Conservation (phyloP, 306 rosid genomes). For the Cucurbita ficifolia region DNA sequence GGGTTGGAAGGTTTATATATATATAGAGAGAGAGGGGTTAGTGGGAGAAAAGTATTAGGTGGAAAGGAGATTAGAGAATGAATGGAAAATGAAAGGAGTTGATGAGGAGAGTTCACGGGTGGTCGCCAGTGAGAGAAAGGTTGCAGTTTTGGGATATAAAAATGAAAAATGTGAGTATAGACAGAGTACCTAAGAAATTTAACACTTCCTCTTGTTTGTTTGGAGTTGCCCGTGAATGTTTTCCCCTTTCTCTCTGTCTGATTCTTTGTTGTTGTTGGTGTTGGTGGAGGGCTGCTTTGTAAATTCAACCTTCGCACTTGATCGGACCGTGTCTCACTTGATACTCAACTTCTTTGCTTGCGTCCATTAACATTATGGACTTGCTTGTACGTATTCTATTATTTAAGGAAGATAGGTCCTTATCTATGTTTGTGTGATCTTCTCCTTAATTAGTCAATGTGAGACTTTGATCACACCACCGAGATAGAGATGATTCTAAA, state of each 20-base stretch:
- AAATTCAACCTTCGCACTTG: background rate
- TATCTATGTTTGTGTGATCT: too few relatives aligned
- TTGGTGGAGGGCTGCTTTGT: background rate
- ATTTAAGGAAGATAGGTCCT: too few relatives aligned
- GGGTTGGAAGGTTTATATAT: constrained; percentile 3
- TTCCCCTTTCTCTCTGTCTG: constrained; percentile 27
- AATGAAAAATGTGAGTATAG: background rate
- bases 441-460: too few relatives aligned
- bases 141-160: constrained; percentile 26
- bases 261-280: background rate
- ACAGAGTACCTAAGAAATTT: background rate
- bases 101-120: constrained; percentile 63
- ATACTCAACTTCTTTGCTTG: background rate
- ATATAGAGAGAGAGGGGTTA: background rate
- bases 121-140: constrained; percentile 24
- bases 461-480: too few relatives aligned
- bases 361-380: too few relatives aligned
- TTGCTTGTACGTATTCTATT: too few relatives aligned
- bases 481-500: too few relatives aligned
- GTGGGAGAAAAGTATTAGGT: constrained; percentile 13
- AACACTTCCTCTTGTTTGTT: constrained; percentile 25
- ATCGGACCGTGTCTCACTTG: background rate
- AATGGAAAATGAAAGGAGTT: constrained; percentile 11
- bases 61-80: constrained; percentile 42
- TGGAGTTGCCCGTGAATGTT: constrained; percentile 59